Base-by-base conservation (phyloP, 805 yeast species). In the Myxozyma nipponensis region DNA sequence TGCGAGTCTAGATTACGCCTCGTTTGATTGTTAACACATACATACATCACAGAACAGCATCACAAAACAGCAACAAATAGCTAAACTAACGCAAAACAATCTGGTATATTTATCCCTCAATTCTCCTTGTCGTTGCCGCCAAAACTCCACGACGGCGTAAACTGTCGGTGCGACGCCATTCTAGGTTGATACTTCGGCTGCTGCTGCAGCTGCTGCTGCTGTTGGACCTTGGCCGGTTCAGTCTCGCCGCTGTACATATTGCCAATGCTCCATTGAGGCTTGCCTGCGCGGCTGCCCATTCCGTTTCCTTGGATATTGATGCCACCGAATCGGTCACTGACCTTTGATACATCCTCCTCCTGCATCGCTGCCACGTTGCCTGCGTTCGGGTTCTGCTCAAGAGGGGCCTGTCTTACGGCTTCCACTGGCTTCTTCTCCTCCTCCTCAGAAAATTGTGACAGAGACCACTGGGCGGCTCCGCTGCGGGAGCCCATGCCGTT, bases 251-350 rank as follows among this genome's bases (percentile, higher is more conserved):
- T 24, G n/a, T 3, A 44, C 22, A 23, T 24, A 10, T 21, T 39
- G 5, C 26, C 46, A 35, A 24, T 39, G 3, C 49, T 19, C 57
- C 57, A 49, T 39, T 53, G 57, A 7, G 44, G 43, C 43, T 39
- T 40, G 22, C 54, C 50, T 18, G 44, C 21, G 22, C 54, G 50
- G 24, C 54, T 39, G 19, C 58, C 58, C 58, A 54, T 54, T 19
- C 58, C 58, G 39, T 53, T 53, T 6, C 57, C 54, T n/a, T 39
- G 44, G 28, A 53, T 46, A 39, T 45, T 48, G 36, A 53, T 53
- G 10, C 57, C 57, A 4, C 35, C 23, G 44, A 49, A 39, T 39
- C 42, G 6, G 7, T 39, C 42, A n/a, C 36, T n/a, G n/a, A 17
- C 32, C 15, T 6, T n/a, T 13, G 6, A 6, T 5, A n/a, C 15